A percentile compares a stretch with the other conserved stretches of the same genome.
These are phyloP conservation scores for Yamadazyma membranifaciens DNA, from an alignment of 1,139 yeast genomes.

Conservation along the genomic window DNA sequence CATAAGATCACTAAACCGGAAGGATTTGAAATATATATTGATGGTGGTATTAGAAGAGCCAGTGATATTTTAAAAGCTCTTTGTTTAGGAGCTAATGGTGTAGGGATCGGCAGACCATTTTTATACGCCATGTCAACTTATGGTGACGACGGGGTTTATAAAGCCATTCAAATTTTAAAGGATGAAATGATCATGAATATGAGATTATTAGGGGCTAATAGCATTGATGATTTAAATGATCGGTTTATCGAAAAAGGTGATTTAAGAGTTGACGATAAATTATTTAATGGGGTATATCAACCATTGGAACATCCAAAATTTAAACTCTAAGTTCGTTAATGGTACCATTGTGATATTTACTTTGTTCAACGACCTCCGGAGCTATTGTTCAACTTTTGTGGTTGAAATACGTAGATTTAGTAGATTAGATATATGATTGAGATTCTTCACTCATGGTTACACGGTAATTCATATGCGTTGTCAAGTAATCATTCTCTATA, in stretches of 20 bases:
- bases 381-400: too few species aligned
- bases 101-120: slow-evolving; percentile 73
- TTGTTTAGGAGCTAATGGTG: slow-evolving; percentile 70
- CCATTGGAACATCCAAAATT: slow-evolving; percentile 36
- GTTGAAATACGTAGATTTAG: too few species aligned
- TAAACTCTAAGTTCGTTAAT: slow-evolving; percentile 11
- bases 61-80: slow-evolving; percentile 66
- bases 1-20: slow-evolving; percentile 31
- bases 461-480: too few species aligned
- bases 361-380: too few species aligned
- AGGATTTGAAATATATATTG: slow-evolving; percentile 52
- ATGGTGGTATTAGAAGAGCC: slow-evolving; percentile 73
- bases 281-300: slow-evolving; percentile 38
- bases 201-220: slow-evolving; percentile 79
- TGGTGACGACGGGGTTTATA: slow-evolving; percentile 76
- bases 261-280: slow-evolving; percentile 34
- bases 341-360: neutral
- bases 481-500: too few species aligned
- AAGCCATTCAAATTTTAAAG: slow-evolving; percentile 73
- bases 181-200: slow-evolving; percentile 85
- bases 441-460: too few species aligned
- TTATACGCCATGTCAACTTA: slow-evolving; percentile 69
- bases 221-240: slow-evolving; percentile 61
- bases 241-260: slow-evolving; percentile 28
- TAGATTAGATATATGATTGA: too few species aligned